phyloP scores from a whole-genome alignment of 2,329 filamentous ascomycete genomes.

The Curvularia verruculosa region DNA sequence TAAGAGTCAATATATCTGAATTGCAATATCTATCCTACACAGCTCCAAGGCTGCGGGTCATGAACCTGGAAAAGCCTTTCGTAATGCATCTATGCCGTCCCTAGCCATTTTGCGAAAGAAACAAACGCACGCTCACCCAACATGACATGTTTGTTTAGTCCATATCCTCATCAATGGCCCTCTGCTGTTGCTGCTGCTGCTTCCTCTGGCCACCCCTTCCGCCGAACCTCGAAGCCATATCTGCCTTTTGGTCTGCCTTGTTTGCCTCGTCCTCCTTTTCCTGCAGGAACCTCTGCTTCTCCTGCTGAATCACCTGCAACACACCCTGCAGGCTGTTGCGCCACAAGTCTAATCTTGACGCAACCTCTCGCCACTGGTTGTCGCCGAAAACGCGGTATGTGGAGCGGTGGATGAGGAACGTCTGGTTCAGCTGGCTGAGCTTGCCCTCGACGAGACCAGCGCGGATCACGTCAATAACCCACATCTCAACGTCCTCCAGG shows the following conservation, averaged over 20 bases:
- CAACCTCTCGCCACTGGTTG: conserved; percentile 97
- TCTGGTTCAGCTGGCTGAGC: conserved; percentile 87
- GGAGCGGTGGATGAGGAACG: conserved; percentile 94
- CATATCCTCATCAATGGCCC: conserved; percentile 46
- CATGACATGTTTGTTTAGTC: conserved; percentile 31
- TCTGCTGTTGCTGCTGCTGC: conserved; percentile 41
- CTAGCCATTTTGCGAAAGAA: conserved; percentile 30
- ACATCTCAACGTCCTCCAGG: conserved; percentile 87
- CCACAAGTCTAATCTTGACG: conserved; percentile 90
- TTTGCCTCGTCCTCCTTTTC: conserved; percentile 79
- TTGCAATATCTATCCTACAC: conserved; percentile 42
- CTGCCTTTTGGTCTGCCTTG: conserved; percentile 71
- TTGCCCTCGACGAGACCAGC: conserved; percentile 95
- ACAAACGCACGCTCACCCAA: conserved; percentile 17
- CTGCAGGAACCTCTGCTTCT: conserved; percentile 78
- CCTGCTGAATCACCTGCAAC: conserved; percentile 75
- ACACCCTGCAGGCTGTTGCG: conserved; percentile 80
- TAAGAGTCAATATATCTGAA: conserved; percentile 24
- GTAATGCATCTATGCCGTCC: conserved; percentile 36
- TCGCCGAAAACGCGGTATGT: conserved; percentile 97
- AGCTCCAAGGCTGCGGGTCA: conserved; percentile 40
- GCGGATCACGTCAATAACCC: conserved; percentile 98
- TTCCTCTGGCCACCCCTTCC: conserved; percentile 31
- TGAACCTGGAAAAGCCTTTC: conserved; percentile 37
- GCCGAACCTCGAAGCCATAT: conserved; percentile 38